These are phyloP conservation scores for Candida incommunis DNA, from an alignment of 805 yeast species.

Conservation along the genomic window DNA sequence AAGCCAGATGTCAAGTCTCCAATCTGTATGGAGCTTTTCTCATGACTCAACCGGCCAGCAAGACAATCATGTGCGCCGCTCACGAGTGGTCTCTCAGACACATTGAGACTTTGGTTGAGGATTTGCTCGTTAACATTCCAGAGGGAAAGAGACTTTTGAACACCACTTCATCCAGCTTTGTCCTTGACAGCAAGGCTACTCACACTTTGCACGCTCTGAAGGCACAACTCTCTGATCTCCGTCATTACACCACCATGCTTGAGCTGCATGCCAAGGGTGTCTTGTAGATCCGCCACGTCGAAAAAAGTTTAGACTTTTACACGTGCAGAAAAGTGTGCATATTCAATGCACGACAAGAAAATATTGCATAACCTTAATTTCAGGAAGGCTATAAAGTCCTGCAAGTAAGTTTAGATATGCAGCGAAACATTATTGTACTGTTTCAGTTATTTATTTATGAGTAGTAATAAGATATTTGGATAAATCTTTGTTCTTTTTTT, in stretches of 20 bases:
- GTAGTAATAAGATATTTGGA: no score
- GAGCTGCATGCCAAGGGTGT: constrained; percentile 23
- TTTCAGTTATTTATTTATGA: no score
- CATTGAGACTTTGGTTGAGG: constrained; percentile 19
- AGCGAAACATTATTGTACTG: no score
- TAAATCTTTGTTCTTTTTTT: no score
- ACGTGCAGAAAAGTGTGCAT: no score
- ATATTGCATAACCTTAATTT: no score
- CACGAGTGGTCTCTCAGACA: constrained; percentile 21
- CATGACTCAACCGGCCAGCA: constrained; percentile 16
- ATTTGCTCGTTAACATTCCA: constrained; percentile 16
- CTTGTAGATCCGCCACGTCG: constrained; percentile 6
- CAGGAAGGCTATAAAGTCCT: no score
- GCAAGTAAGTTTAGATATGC: no score
- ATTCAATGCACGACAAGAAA: no score
- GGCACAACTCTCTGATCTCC: constrained; percentile 15
- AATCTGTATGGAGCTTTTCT: constrained; percentile 17
- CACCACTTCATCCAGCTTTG: constrained; percentile 15
- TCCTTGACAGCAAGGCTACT: constrained; percentile 10
- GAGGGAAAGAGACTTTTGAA: constrained; percentile 11
- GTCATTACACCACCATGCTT: constrained; percentile 14
- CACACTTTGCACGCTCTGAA: constrained; percentile 12
- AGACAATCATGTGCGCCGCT: constrained; percentile 17
- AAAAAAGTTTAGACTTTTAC: not conserved
- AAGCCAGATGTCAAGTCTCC: constrained; percentile 17